Percentiles rank a stretch among this genome's conserved stretches.
phyloP scores from a whole-genome alignment of 352 stramenopile species.

The Vaucheria bursata region DNA sequence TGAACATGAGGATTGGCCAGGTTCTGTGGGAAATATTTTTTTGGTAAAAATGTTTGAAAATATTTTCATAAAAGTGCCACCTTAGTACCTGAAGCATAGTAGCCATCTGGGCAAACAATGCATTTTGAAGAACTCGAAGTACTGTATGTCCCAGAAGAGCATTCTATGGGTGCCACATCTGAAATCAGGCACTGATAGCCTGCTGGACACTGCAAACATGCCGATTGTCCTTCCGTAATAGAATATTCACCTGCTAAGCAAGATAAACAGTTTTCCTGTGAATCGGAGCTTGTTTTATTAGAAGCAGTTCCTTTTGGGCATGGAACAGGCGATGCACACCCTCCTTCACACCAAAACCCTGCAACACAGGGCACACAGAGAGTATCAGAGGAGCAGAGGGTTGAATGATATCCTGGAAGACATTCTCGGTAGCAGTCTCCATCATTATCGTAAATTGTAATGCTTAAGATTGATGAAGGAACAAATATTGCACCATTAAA shows the following conservation, averaged over 20 bases:
- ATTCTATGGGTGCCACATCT: not conserved
- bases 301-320: conserved; percentile 58
- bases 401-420: conserved; percentile 60
- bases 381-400: conserved; percentile 45
- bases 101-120: conserved; percentile 52
- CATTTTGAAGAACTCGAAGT: conserved; percentile 13
- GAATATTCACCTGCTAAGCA: too few relatives aligned
- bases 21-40: conserved; percentile 50
- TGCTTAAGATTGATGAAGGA: conserved; percentile 18
- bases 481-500: conserved; percentile 33
- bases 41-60: too few relatives aligned
- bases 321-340: conserved; percentile 52
- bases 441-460: conserved; percentile 44
- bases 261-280: too few relatives aligned
- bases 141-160: conserved; percentile 15
- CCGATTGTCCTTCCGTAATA: conserved; percentile 50
- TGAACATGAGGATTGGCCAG: conserved; percentile 54
- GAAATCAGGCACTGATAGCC: conserved; percentile 43
- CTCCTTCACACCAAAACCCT: conserved; percentile 63
- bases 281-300: too few relatives aligned
- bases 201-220: conserved; percentile 45
- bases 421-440: conserved; percentile 51
- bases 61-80: too few relatives aligned
- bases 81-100: too few relatives aligned
- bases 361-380: conserved; percentile 56